Conservation (phyloP, 495 filamentous ascomycete genomes). For the Hyaloscypha variabilis region DNA sequence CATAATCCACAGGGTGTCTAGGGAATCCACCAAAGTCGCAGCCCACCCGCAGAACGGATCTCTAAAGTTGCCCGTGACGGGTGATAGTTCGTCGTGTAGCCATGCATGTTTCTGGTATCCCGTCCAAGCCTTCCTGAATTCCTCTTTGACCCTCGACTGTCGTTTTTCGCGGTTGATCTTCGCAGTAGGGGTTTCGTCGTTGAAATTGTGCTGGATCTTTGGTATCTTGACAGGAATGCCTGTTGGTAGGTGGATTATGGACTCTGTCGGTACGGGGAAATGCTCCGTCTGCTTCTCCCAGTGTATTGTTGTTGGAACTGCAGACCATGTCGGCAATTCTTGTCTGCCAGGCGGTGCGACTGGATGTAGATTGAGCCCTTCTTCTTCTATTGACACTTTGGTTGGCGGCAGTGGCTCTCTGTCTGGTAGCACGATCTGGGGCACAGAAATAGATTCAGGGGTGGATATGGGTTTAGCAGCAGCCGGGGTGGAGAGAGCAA, state of each 20-base stretch:
- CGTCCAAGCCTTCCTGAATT: conserved; percentile 78
- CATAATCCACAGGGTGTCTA: conserved; percentile 98
- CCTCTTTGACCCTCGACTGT: conserved; percentile 70
- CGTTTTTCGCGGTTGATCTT: conserved; percentile 65
- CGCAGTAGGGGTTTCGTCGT: conserved; percentile 59
- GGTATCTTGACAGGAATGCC: conserved; percentile 70
- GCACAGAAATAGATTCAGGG: conserved; percentile 28
- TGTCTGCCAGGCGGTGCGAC: conserved; percentile 29
- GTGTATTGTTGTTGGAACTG: conserved; percentile 46
- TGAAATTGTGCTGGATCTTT: conserved; percentile 73
- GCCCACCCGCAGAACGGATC: conserved; percentile 95
- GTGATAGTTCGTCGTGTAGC: conserved; percentile 81
- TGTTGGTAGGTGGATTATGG: conserved; percentile 75
- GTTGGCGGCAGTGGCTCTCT: conserved; percentile 38
- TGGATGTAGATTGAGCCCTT: conserved; percentile 21
- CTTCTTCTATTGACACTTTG: conserved; percentile 11
- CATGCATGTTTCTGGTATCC: conserved; percentile 84
- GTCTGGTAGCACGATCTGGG: conserved; percentile 41
- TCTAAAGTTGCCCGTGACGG: conserved; percentile 59
- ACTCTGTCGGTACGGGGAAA: conserved; percentile 70
- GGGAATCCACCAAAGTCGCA: conserved; percentile 87
- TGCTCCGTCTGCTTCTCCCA: conserved; percentile 74
- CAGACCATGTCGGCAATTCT: conserved; percentile 23
- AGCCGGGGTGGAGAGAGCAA: not conserved
- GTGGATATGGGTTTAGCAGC: not conserved